phyloP scores from a whole-genome alignment of 306 rosid species.

The Quercus engelmannii region DNA sequence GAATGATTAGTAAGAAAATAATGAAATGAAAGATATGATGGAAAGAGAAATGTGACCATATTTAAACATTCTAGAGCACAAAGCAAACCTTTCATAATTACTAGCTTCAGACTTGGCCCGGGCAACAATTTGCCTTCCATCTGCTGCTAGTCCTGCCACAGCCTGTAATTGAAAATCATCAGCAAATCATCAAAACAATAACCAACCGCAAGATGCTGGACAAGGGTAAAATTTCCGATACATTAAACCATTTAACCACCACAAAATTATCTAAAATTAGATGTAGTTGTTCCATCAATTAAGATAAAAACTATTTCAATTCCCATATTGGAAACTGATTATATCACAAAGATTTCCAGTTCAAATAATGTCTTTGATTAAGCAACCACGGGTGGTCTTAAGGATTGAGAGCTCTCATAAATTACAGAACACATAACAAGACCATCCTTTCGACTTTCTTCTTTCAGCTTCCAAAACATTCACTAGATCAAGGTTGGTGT shows the following conservation, averaged over 20 bases:
- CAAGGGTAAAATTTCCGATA: neutral
- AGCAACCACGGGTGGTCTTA: too few relatives aligned
- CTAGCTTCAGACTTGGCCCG: conserved; percentile 82
- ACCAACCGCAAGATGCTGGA: neutral
- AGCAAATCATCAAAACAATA: neutral
- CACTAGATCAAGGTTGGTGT: too few relatives aligned
- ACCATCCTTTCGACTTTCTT: too few relatives aligned
- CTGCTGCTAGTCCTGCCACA: conserved; percentile 73
- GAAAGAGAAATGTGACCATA: neutral
- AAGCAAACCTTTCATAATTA: conserved; percentile 74
- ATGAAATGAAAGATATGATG: neutral
- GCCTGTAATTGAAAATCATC: conserved; percentile 50
- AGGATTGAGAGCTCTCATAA: too few relatives aligned
- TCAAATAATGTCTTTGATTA: neutral
- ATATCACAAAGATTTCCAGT: neutral
- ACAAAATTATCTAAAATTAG: neutral
- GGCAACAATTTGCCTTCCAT: conserved; percentile 63
- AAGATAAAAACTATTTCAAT: neutral
- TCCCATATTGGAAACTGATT: neutral
- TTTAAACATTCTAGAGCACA: conserved; percentile 16
- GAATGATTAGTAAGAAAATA: neutral
- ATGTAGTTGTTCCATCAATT: neutral
- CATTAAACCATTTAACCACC: neutral
- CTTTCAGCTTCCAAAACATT: too few relatives aligned
- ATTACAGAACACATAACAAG: too few relatives aligned